phyloP scores from a whole-genome alignment of 257 asterid genomes.

The Asclepias syriaca region DNA sequence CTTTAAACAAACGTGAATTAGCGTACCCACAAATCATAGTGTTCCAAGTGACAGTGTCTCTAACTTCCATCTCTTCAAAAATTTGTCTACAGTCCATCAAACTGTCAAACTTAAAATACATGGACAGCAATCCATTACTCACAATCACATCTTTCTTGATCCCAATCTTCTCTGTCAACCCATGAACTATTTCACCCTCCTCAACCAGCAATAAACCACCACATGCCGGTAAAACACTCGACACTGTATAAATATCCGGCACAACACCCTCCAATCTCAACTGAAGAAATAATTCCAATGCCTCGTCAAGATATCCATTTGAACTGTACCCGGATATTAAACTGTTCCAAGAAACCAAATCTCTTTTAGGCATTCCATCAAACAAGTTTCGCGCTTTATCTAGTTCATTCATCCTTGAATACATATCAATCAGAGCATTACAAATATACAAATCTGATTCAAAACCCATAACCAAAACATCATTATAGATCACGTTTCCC shows the following conservation, averaged over 20 bases:
- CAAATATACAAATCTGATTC: slow-evolving; percentile 54
- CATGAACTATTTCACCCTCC: slow-evolving; percentile 59
- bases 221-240: slow-evolving; percentile 51
- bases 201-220: slow-evolving; percentile 51
- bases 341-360: slow-evolving; percentile 81
- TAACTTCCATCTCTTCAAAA: slow-evolving; percentile 53
- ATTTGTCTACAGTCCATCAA: slow-evolving; percentile 35
- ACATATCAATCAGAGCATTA: slow-evolving; percentile 74
- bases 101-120: slow-evolving; percentile 64
- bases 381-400: slow-evolving; percentile 52
- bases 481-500: slow-evolving; percentile 45
- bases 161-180: slow-evolving; percentile 63
- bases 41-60: slow-evolving; percentile 71
- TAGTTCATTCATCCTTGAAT: slow-evolving; percentile 44
- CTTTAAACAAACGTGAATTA: slow-evolving; percentile 44
- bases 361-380: slow-evolving; percentile 55
- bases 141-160: slow-evolving; percentile 37
- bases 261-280: slow-evolving; percentile 35
- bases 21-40: slow-evolving; percentile 60
- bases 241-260: slow-evolving; percentile 54
- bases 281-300: slow-evolving; percentile 38
- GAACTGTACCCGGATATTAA: slow-evolving; percentile 72
- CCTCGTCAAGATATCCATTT: slow-evolving; percentile 56
- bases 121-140: slow-evolving; percentile 54
- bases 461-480: slow-evolving; percentile 47